Evolutionary conservation across 441 rosid genomes (phyloP).

Genomic region (Raphanus hybrid): DNA sequence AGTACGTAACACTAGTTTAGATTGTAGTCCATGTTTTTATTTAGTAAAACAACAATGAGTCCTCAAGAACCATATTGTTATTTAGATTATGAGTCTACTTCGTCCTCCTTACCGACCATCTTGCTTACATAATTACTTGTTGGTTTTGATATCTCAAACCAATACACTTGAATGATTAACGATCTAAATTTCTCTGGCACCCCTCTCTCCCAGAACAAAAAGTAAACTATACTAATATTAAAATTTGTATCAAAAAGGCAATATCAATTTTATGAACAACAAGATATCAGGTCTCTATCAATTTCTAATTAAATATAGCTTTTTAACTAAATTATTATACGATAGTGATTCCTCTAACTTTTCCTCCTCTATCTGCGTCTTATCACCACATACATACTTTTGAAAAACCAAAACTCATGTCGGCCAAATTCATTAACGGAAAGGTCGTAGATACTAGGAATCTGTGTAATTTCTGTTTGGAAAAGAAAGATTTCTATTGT

Average conservation of each 20-base stretch:
- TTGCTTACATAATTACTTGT: background rate
- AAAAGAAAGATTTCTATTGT: background rate
- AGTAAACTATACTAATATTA: background rate
- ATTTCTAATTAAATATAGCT: background rate
- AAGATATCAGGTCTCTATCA: slow-evolving; percentile 25
- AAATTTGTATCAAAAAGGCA: background rate
- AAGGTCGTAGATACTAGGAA: background rate
- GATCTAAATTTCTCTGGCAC: slow-evolving; percentile 9
- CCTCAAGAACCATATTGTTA: too few species aligned
- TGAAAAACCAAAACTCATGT: background rate
- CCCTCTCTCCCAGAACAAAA: background rate
- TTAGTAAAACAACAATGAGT: too few species aligned
- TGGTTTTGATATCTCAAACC: slow-evolving; percentile 23
- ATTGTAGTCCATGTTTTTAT: slow-evolving; percentile 9
- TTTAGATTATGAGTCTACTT: background rate
- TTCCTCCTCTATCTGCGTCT: slow-evolving; percentile 39
- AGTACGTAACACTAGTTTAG: slow-evolving; percentile 1
- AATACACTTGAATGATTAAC: background rate
- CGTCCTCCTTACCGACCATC: slow-evolving; percentile 6
- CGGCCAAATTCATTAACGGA: slow-evolving; percentile 2
- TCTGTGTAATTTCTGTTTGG: slow-evolving; percentile 1
- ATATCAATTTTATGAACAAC: slow-evolving; percentile 8
- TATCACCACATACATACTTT: slow-evolving; percentile 42
- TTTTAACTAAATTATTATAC: background rate
- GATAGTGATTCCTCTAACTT: slow-evolving; percentile 24